These are phyloP conservation scores for Euclidium syriacum DNA, from an alignment of 345 rosid species.

Conservation along the genomic window DNA sequence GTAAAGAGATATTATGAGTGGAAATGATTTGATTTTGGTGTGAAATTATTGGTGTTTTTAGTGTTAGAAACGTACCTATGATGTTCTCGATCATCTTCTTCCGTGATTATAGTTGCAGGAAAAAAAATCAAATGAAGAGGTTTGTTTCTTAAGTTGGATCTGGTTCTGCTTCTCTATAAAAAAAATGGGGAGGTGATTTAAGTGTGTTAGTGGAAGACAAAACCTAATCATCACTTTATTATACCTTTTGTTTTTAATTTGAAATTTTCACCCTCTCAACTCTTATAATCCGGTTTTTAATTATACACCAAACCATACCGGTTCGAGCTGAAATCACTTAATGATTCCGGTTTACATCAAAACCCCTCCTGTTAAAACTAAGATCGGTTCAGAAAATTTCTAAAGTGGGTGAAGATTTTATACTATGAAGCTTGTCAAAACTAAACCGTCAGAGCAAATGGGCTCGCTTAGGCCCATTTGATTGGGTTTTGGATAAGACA, in stretches of 20 bases:
- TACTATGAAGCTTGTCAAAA: too few relatives aligned
- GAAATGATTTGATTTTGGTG: constrained; percentile 32
- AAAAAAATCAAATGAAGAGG: not conserved
- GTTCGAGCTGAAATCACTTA: not conserved
- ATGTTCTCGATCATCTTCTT: not conserved
- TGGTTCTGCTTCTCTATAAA: constrained; percentile 17
- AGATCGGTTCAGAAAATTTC: too few relatives aligned
- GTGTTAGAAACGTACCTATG: constrained; percentile 13
- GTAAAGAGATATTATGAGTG: constrained; percentile 27
- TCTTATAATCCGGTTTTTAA: constrained; percentile 2
- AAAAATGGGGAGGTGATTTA: not conserved
- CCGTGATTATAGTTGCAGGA: constrained; percentile 14
- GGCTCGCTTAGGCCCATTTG: too few relatives aligned
- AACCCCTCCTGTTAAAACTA: too few relatives aligned
- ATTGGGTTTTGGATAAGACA: too few relatives aligned
- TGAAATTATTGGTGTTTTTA: not conserved
- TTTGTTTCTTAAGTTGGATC: constrained; percentile 12
- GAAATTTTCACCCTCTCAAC: constrained; percentile 11
- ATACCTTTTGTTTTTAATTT: constrained; percentile 15
- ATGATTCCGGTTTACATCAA: not conserved
- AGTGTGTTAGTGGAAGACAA: constrained; percentile 35
- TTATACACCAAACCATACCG: not conserved
- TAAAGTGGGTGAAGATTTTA: too few relatives aligned
- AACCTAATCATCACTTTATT: constrained; percentile 31
- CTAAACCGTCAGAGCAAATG: too few relatives aligned